Evolutionary conservation across 2,329 filamentous ascomycete species (phyloP), one percentile per base, ranked within the genome.

Genomic region (Colletotrichum sansevieriae): DNA sequence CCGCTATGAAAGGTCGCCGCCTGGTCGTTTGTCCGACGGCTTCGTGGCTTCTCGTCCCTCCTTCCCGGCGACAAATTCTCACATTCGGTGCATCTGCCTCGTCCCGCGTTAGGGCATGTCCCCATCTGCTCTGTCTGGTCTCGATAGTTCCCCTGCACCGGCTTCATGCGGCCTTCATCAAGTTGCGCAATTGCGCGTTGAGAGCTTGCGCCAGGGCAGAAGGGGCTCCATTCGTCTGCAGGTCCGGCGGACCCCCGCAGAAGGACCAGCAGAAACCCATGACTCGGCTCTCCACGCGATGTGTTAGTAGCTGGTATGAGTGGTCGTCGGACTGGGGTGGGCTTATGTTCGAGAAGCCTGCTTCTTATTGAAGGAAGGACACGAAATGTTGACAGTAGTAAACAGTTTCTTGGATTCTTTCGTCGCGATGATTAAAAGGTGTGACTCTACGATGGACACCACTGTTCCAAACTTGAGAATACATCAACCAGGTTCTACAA

Each of bases 161-260:
- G 49, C 60, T 18, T 37, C 25, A 63, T 63, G 60, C 60, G 60
- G 51, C 60, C 60, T 54, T 68, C 65, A 35, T 65, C 62, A 49
- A 60, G 37, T 68, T 65, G 62, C 62, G 55, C 62, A 43, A 65
- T 58, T 49, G 62, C 43, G 65, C 65, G 37, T 61, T 37, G 47
- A 39, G 15, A 43, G 54, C 55, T 59, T 47, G 63, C 62, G 49
- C 62, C 46, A 69, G 55, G 47, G 18, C 33, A 25, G 54, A 49
- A 41, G 59, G 29, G 35, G 18, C 43, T 52, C 62, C 66, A 54
- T 69, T 44, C 41, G 49, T 65, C 66, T 69, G 66, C 66, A 69
- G 66, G 66, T 61, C 63, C 66, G 56, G 56, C 62, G 62, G 62
- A 47, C 62, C 62, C 62, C 66, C 63, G 66, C 62, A 66, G 65